phyloP scores from a whole-genome alignment of 805 yeast genomes.

The Candida verbasci region DNA sequence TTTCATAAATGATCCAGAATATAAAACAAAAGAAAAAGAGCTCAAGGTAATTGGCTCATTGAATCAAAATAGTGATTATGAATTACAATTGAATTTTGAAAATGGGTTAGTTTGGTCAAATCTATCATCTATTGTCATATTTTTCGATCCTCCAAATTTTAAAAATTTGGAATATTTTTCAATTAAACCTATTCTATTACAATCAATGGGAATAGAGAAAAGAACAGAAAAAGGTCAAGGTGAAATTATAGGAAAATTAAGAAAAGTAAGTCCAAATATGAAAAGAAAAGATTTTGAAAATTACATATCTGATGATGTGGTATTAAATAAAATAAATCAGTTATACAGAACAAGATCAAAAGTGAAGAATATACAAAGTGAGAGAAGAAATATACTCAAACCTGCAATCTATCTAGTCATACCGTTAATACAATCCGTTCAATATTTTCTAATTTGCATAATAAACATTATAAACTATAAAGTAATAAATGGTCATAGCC shows the following conservation, averaged over 20 bases:
- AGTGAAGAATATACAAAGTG: background rate
- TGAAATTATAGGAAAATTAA: conserved; percentile 20
- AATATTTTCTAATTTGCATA: conserved; percentile 1
- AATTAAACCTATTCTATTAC: conserved; percentile 64
- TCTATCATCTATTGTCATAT: conserved; percentile 13
- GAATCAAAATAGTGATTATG: conserved; percentile 8
- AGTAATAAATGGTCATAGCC: conserved; percentile 16
- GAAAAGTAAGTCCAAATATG: background rate
- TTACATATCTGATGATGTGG: conserved; percentile 24
- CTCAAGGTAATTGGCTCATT: conserved; percentile 16
- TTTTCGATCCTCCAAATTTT: conserved; percentile 71
- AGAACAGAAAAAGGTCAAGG: conserved; percentile 6
- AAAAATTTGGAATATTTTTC: conserved; percentile 74
- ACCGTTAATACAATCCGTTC: conserved; percentile 5
- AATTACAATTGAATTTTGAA: conserved; percentile 7
- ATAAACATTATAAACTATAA: conserved; percentile 7
- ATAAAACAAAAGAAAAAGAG: conserved; percentile 8
- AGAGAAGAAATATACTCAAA: background rate
- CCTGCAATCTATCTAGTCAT: background rate
- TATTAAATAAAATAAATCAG: conserved; percentile 31
- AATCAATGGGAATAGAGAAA: conserved; percentile 33
- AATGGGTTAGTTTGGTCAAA: conserved; percentile 16
- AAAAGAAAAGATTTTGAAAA: conserved; percentile 9
- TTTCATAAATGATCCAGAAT: conserved; percentile 1
- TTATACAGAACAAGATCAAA: conserved; percentile 12